phyloP scores from a whole-genome alignment of 176 grass and related monocot species.

The Bromus sterilis region DNA sequence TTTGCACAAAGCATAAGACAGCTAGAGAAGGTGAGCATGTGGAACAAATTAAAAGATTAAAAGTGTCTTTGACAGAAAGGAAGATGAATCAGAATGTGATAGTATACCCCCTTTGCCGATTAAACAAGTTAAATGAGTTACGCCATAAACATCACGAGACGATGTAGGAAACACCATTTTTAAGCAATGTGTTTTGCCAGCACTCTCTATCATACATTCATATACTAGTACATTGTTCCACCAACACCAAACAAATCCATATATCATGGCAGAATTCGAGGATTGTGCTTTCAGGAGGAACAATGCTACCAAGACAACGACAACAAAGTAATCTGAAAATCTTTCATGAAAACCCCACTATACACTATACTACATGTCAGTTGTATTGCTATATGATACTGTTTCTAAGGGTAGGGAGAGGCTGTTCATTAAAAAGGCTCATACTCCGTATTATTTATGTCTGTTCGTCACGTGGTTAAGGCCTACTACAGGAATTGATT shows the following conservation, averaged over 20 bases:
- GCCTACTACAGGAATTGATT: slow-evolving; percentile 17
- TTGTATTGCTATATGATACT: neutral
- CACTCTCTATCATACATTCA: neutral
- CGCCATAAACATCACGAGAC: slow-evolving; percentile 9
- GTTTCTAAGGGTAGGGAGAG: neutral
- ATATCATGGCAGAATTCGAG: slow-evolving; percentile 9
- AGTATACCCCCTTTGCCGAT: neutral
- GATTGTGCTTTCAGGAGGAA: too few relatives aligned
- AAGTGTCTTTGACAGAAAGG: slow-evolving; percentile 21
- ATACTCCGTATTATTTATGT: neutral
- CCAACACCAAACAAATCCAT: neutral
- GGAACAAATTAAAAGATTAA: neutral
- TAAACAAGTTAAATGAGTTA: slow-evolving; percentile 19
- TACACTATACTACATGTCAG: neutral
- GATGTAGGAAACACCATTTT: neutral
- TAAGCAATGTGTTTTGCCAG: neutral
- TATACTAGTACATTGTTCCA: neutral
- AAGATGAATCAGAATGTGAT: slow-evolving; percentile 1
- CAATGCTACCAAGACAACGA: too few relatives aligned
- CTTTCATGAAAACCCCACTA: neutral
- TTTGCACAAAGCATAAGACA: neutral
- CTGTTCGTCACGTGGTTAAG: slow-evolving; percentile 4
- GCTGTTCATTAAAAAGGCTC: neutral
- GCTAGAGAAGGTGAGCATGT: slow-evolving; percentile 23
- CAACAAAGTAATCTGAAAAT: neutral